Conservation (phyloP, 1,284 basidiomycete species). For the Tausonia pullulans region DNA sequence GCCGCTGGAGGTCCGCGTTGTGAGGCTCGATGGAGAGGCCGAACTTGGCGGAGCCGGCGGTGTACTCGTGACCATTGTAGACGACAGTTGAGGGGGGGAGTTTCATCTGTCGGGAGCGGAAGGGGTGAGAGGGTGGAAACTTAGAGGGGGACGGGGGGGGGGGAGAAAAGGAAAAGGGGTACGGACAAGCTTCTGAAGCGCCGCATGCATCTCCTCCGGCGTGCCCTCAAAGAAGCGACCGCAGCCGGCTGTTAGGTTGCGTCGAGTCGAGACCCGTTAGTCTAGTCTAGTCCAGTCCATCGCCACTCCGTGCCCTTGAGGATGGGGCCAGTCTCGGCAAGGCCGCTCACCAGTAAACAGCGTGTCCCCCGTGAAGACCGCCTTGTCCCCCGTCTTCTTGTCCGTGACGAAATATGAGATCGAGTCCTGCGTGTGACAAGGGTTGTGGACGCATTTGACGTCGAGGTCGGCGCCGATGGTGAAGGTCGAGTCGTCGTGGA, state of each 20-base stretch:
- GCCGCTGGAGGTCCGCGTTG: conserved; percentile 24
- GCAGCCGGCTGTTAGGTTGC: conserved; percentile 50
- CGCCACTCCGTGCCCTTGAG: too few relatives aligned
- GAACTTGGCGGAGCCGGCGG: conserved; percentile 12
- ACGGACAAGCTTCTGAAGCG: conserved; percentile 57
- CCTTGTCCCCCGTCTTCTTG: conserved; percentile 48
- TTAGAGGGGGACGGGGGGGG: background rate
- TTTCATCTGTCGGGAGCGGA: conserved; percentile 23
- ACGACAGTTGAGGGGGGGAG: conserved; percentile 73
- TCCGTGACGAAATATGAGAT: conserved; percentile 77
- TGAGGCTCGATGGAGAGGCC: conserved; percentile 29
- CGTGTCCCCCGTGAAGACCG: conserved; percentile 91
- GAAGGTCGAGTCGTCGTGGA: conserved; percentile 68
- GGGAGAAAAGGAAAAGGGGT: background rate
- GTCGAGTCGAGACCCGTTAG: background rate
- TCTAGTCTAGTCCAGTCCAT: background rate
- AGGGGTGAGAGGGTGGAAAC: background rate
- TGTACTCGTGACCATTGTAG: conserved; percentile 81
- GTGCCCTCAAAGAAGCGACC: conserved; percentile 96
- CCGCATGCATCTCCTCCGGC: conserved; percentile 68
- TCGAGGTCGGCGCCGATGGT: conserved; percentile 55
- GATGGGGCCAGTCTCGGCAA: too few relatives aligned
- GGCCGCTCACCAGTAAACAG: conserved; percentile 52
- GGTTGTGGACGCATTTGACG: conserved; percentile 77
- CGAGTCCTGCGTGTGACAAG: conserved; percentile 82